Evolutionary conservation across 257 asterid genomes (phyloP), one percentile per base, ranked within the genome.

Genomic region (Primulina huaijiensis): DNA sequence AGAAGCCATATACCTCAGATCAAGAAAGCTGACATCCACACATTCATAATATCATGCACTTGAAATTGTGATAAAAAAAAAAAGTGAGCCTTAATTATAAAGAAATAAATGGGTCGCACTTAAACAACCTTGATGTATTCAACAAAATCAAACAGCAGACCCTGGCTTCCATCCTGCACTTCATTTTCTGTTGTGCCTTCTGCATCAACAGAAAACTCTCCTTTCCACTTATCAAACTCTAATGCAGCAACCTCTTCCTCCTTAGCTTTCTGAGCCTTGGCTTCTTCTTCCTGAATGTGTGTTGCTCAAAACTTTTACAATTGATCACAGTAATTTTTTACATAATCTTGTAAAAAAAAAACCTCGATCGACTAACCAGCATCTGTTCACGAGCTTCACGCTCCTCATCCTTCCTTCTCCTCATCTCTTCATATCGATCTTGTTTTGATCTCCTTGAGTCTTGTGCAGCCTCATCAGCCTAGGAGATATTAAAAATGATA

Each of bases 171-270:
- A 79, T 88, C 97, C 76, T 87, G 92, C 43, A 87, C 76, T 72
- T 86, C 99, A 66, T 85, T 88, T 85, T 87, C 97, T 58, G 92
- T 85, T 60, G 97, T 88, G 53, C 99, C 97, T 83, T 94, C 97
- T 62, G 92, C 99, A 83, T 91, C 99, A 81, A 94, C 83, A 70
- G 97, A 88, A 84, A 94, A 86, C 31, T 79, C 99, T 70, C 89
- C 96, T 79, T 89, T 94, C 99, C 99, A 91, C 79, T 91, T 86
- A 21, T 94, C 97, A 78, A 94, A 94, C 83, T 94, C 99, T 33
- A 84, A 55, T 8, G 97, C 96, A 74, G 95, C 90, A 78, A 88
- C 90, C 84, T 88, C 97, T 72, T 94, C 99, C 84, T 94, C 99
- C 85, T 88, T 88, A 23, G 89, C 93, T 75, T 91, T 84, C 46